A percentile compares a stretch with the other conserved stretches of the same genome.
phyloP scores from a whole-genome alignment of 1,284 basidiomycete species.

The Cutaneotrichosporon cutaneum region DNA sequence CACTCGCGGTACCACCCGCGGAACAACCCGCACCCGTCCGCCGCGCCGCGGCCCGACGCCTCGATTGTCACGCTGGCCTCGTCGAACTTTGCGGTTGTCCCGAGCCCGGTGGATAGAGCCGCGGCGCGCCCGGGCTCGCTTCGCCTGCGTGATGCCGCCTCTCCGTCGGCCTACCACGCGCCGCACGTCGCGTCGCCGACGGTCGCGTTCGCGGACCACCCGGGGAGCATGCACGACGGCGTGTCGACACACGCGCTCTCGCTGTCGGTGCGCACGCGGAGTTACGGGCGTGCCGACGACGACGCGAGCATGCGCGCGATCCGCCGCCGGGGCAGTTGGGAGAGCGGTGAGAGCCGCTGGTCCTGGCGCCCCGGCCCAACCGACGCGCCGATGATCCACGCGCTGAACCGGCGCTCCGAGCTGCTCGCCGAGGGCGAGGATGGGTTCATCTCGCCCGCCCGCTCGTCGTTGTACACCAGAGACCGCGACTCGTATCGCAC shows the following conservation, averaged over 20 bases:
- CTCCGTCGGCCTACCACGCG: constrained; percentile 15
- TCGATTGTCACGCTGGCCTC: constrained; percentile 88
- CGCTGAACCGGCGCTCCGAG: constrained; percentile 14
- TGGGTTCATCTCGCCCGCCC: constrained; percentile 1
- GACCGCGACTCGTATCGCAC: constrained; percentile 22
- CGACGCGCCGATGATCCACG: constrained; percentile 10
- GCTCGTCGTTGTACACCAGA: constrained; percentile 15
- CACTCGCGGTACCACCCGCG: constrained; percentile 88
- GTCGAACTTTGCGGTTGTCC: constrained; percentile 75
- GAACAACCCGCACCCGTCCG: constrained; percentile 89
- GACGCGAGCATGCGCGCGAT: constrained; percentile 34
- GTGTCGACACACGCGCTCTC: constrained; percentile 21
- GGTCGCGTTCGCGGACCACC: constrained; percentile 20
- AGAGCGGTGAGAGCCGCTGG: constrained; percentile 46
- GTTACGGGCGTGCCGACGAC: constrained; percentile 25
- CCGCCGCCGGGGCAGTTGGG: constrained; percentile 36
- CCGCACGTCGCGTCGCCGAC: constrained; percentile 12
- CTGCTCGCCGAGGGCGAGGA: not conserved
- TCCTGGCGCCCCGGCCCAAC: constrained; percentile 29
- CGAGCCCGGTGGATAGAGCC: constrained; percentile 32
- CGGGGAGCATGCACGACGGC: constrained; percentile 18
- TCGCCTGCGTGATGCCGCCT: constrained; percentile 17
- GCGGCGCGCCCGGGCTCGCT: constrained; percentile 17
- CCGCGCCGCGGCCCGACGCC: constrained; percentile 85
- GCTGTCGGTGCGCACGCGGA: constrained; percentile 15